Base-by-base conservation (phyloP, 805 yeast species). In the Ogataea zsoltii region DNA sequence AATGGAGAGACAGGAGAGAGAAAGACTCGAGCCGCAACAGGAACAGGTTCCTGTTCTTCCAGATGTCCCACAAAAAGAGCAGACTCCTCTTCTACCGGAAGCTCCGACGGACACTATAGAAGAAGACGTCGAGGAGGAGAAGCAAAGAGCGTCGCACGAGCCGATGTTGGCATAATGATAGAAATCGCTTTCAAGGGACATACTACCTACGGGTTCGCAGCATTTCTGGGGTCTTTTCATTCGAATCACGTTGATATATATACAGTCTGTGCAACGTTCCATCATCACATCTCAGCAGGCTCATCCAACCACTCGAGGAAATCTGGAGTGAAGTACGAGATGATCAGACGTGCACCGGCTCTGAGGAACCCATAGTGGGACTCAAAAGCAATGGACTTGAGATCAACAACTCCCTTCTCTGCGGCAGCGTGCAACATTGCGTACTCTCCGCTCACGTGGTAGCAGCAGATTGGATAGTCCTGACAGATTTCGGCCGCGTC, bases 371-470 rank as follows among this genome's bases (percentile, higher is more conserved):
- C 97, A 51, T 88, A 76, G 57, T 94, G 96, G 38, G 94, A 72
- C 70, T 94, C 99, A 58, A 86, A 87, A 0, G 90, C 80, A 75
- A 82, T 67, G 46, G 81, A 67, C 68, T 88, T 85, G 67, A 94
- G 76, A 65, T 92, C 97, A 49, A 85, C 87, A 49, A 91, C 77
- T 31, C 96, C 96, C 74, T 90, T 90, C 60, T 90, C 97, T 25
- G 97, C 97, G 42, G 97, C 98, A 7, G 99, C 99, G 62, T 91
- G 96, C 53, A 94, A 68, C 99, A 94, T 94, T 26, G 98, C 97
- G 62, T 79, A 94, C 69, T 94, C 99, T 33, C 99, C 99, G 63
- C 92, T 82, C 18, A 94, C 99, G 67, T 94, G 99, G 68, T 94
- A 94, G 21, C 96, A 91, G 60, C 96, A 89, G 42, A 94, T 72